Percentiles rank a stretch among this genome's conserved stretches.
phyloP scores from a whole-genome alignment of 768 basidiomycete species.

The Psilocybe cubensis region DNA sequence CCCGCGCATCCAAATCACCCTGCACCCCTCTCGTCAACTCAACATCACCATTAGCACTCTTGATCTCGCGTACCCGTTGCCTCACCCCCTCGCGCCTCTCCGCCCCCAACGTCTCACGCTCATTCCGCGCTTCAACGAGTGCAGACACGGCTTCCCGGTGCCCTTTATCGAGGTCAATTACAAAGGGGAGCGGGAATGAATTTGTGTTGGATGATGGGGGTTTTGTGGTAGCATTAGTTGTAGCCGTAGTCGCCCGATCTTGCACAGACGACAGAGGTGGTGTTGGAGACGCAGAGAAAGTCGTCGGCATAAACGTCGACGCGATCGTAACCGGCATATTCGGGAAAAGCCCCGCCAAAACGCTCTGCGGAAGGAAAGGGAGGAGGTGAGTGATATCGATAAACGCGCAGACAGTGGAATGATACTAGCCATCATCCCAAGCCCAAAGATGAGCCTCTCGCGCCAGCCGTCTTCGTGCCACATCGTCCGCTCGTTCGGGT shows the following conservation, averaged over 20 bases:
- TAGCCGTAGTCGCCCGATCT: neutral
- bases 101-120: conserved; percentile 57
- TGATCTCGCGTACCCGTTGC: conserved; percentile 47
- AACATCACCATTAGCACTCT: too few relatives aligned
- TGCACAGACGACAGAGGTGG: neutral
- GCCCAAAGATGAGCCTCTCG: conserved; percentile 50
- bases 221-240: neutral
- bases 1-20: too few relatives aligned
- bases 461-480: conserved; percentile 51
- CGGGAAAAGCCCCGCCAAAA: conserved; percentile 50
- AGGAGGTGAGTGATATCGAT: neutral
- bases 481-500: conserved; percentile 21
- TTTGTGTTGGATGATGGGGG: neutral
- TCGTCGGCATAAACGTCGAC: conserved; percentile 17
- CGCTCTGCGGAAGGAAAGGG: conserved; percentile 31
- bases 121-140: conserved; percentile 59
- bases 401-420: neutral
- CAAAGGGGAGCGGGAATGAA: conserved; percentile 32
- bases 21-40: too few relatives aligned
- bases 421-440: conserved; percentile 49
- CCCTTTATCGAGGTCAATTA: conserved; percentile 38
- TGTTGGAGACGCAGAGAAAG: neutral
- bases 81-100: conserved; percentile 56
- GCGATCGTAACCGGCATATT: conserved; percentile 18
- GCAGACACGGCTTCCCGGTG: conserved; percentile 60